Evolutionary conservation across 2,329 filamentous ascomycete genomes (phyloP).

Genomic region (Trichophyton verrucosum): DNA sequence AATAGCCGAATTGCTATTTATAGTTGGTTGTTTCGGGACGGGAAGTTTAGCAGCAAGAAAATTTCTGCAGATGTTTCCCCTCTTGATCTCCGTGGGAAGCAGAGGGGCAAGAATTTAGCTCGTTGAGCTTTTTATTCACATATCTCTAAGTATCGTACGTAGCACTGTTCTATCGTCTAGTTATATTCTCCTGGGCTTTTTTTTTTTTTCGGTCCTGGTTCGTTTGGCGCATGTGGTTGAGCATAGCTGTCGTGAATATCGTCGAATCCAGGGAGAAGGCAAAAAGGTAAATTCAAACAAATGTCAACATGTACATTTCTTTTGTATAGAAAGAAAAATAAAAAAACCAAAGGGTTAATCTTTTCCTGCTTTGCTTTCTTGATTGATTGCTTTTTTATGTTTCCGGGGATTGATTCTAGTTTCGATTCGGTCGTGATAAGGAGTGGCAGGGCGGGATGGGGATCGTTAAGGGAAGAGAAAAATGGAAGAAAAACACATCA

Average conservation of each 20-base stretch:
- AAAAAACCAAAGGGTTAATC: neutral
- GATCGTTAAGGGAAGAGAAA: neutral
- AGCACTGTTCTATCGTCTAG: neutral
- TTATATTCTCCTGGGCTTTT: neutral
- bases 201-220: neutral
- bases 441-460: neutral
- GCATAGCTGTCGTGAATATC: neutral
- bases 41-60: too few relatives aligned
- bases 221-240: neutral
- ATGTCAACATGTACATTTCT: neutral
- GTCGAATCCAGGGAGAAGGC: neutral
- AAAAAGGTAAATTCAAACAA: neutral
- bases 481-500: neutral
- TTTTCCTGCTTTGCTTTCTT: neutral
- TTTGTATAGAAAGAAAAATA: neutral
- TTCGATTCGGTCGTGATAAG: neutral
- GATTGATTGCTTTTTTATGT: neutral
- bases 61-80: neutral
- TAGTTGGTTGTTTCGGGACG: too few relatives aligned
- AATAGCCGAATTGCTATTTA: too few relatives aligned
- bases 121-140: neutral
- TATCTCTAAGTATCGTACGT: neutral
- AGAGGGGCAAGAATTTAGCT: neutral
- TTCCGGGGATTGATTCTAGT: neutral
- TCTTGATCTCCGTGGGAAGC: neutral